Evolutionary conservation across 345 rosid species (phyloP).

Genomic region (Cardiospermum halicacabum): DNA sequence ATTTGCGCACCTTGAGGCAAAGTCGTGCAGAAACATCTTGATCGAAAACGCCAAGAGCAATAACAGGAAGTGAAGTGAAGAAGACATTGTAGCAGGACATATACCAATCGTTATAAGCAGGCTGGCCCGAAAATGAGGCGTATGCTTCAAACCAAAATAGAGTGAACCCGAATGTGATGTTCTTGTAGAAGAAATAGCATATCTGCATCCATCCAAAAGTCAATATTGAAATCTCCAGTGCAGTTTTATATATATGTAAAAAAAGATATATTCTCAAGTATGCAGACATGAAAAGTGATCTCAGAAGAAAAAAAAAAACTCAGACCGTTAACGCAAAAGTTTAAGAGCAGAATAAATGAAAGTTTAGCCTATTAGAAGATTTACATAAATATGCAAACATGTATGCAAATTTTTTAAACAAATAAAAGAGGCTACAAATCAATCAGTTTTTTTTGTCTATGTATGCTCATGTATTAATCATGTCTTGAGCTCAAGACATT

Average conservation of each 20-base stretch:
- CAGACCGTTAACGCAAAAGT: background rate
- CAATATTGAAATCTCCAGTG: background rate
- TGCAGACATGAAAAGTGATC: background rate
- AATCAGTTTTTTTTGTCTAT: background rate
- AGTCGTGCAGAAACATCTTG: slow-evolving; percentile 91
- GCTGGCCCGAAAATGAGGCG: slow-evolving; percentile 88
- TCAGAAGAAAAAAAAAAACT: background rate
- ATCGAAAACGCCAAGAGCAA: slow-evolving; percentile 90
- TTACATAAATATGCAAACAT: background rate
- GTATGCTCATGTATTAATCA: background rate
- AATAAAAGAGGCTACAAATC: background rate
- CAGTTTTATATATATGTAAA: background rate
- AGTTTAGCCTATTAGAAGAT: background rate
- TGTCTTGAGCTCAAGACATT: slow-evolving; percentile 3
- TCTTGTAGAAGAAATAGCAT: slow-evolving; percentile 97
- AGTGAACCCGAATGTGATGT: slow-evolving; percentile 82
- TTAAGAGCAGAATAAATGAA: background rate
- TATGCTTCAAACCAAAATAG: slow-evolving; percentile 91
- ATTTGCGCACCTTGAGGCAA: slow-evolving; percentile 66
- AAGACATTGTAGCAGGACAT: slow-evolving; percentile 90
- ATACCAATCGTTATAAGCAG: slow-evolving; percentile 96
- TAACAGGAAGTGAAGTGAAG: slow-evolving; percentile 97
- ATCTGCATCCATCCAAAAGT: slow-evolving; percentile 46
- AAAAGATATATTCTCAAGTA: too few species aligned
- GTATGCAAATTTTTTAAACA: background rate